Percentiles rank a stretch among this genome's conserved stretches.
These are phyloP conservation scores for Suillus bovinus DNA, from an alignment of 768 basidiomycete species.

Conservation along the genomic window DNA sequence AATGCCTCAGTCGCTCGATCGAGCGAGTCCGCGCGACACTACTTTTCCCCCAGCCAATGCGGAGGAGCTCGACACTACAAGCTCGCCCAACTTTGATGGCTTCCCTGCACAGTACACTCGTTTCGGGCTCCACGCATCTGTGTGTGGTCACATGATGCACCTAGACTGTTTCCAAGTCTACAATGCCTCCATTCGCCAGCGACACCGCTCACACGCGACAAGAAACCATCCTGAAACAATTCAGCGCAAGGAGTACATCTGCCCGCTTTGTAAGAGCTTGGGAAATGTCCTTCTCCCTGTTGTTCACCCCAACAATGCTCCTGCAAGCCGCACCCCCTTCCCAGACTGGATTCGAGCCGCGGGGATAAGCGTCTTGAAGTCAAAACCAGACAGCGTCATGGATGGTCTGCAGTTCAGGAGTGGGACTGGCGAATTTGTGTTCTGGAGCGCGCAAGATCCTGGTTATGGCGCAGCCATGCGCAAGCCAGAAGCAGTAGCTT, in stretches of 20 bases:
- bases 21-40: conserved; percentile 33
- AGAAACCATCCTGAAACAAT: conserved; percentile 94
- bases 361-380: conserved; percentile 86
- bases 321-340: conserved; percentile 59
- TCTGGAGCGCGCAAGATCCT: conserved; percentile 83
- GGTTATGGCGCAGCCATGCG: conserved; percentile 61
- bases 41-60: conserved; percentile 33
- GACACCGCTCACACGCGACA: conserved; percentile 86
- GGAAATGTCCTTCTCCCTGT: conserved; percentile 94
- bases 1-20: conserved; percentile 67
- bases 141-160: conserved; percentile 98
- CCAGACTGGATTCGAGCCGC: conserved; percentile 89
- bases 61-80: conserved; percentile 29
- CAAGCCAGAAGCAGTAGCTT: conserved; percentile 54
- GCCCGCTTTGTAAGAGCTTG: conserved; percentile 94
- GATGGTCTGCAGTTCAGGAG: conserved; percentile 75
- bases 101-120: conserved; percentile 71
- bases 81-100: conserved; percentile 72
- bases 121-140: conserved; percentile 84
- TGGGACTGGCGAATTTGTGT: conserved; percentile 86
- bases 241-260: conserved; percentile 92
- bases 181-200: conserved; percentile 79
- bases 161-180: conserved; percentile 92
- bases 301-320: conserved; percentile 45
- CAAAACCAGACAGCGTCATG: conserved; percentile 69